Evolutionary conservation across 1,139 yeast species (phyloP).

Genomic region (Diutina scorzettiae): DNA sequence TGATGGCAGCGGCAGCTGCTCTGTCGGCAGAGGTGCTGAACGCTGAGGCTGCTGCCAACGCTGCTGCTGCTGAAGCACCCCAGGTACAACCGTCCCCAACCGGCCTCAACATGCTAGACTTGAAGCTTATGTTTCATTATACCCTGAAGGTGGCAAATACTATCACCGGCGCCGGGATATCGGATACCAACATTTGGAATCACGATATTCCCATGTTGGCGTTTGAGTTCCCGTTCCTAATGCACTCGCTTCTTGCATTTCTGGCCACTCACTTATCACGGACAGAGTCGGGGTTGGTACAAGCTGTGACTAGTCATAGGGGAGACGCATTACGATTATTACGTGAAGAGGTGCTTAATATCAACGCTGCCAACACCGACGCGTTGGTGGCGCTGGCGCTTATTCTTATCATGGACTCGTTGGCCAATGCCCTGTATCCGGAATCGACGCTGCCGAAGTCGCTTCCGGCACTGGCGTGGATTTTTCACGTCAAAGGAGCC

Average conservation of each 20-base stretch:
- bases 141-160: conserved; percentile 77
- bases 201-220: conserved; percentile 82
- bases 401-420: conserved; percentile 79
- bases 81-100: background rate
- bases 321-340: conserved; percentile 74
- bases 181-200: conserved; percentile 80
- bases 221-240: conserved; percentile 75
- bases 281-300: conserved; percentile 65
- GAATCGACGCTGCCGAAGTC: conserved; percentile 48
- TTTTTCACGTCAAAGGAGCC: conserved; percentile 93
- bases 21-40: conserved; percentile 3
- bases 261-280: conserved; percentile 85
- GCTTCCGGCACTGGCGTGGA: conserved; percentile 90
- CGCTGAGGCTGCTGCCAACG: conserved; percentile 1
- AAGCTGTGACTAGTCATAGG: conserved; percentile 75
- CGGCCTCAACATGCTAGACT: conserved; percentile 57
- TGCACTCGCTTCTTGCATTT: conserved; percentile 85
- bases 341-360: conserved; percentile 76
- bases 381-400: conserved; percentile 89
- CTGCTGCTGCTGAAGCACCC: background rate
- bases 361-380: conserved; percentile 77
- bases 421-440: conserved; percentile 85
- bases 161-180: conserved; percentile 82
- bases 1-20: conserved; percentile 5
- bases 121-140: conserved; percentile 77